Evolutionary conservation across 2,329 filamentous ascomycete genomes (phyloP), one percentile per base, ranked within the genome.

Genomic region (Penicillium sp.): DNA sequence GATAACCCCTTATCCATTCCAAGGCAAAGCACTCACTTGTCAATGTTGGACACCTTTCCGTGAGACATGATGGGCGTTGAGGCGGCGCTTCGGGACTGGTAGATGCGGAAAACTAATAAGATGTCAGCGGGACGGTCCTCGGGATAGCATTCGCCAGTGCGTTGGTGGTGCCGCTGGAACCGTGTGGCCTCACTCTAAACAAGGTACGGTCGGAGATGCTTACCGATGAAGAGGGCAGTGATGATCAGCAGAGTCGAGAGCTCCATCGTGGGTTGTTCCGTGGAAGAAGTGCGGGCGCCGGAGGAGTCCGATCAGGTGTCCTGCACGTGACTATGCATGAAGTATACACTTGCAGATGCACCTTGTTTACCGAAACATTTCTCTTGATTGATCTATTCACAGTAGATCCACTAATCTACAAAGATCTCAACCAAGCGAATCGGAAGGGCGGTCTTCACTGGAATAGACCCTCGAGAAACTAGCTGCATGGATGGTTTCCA

Each of bases 41-140:
- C 73, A 14, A 76, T 68, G 57, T 72, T 65, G 57, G 67, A 67
- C n/a, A 75, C 74, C 55, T 75, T 75, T 63, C 73, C 74, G 66
- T 75, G 72, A 25, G 72, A 57, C 67, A 69, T 71, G 54, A 65
- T 72, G 59, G 69, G 55, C 25, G 55, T 59, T 41, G 60, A 38
- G 50, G 56, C 55, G 42, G 47, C 57, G 57, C 25, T 54, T 49
- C 55, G 64, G 15, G 41, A 54, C 55, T 61, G 57, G 54, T 60
- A 58, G 48, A 66, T 49, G 38, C 63, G 63, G 52, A 63, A 60
- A 51, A 54, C 67, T 69, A 43, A 39, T 49, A 38, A 53, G 15
- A 31, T 14, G 38, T 59, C 22, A 53, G 31, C 20, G 11, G 4
- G 45, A 5, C 37, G 17, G 7, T 41, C 38, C 17, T 45, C 7